A percentile compares a stretch with the other conserved stretches of the same genome.
Evolutionary conservation across 2,329 filamentous ascomycete species (phyloP).

Genomic region (Plenodomus tracheiphilus): DNA sequence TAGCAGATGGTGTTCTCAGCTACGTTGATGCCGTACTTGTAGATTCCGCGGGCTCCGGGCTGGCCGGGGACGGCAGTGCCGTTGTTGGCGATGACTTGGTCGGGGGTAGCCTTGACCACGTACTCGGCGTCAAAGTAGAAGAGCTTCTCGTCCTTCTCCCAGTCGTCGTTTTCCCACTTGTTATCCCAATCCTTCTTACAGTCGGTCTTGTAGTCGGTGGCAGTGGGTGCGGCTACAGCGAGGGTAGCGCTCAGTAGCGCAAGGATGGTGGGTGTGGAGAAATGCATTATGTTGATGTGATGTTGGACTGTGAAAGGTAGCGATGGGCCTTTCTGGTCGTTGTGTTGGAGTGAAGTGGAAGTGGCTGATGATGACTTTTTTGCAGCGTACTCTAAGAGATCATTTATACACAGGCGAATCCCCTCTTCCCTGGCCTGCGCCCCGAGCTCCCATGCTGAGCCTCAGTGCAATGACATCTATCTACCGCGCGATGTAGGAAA

Average conservation of each 20-base stretch:
- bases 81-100: conserved; percentile 54
- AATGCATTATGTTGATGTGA: conserved; percentile 20
- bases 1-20: conserved; percentile 50
- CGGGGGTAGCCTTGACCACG: conserved; percentile 53
- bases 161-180: conserved; percentile 26
- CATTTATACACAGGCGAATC: conserved; percentile 22
- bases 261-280: conserved; percentile 22
- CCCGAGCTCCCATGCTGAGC: conserved; percentile 1
- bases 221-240: conserved; percentile 24
- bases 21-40: conserved; percentile 59
- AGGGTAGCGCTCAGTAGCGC: conserved; percentile 23
- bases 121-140: conserved; percentile 56
- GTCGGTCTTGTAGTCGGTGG: conserved; percentile 15
- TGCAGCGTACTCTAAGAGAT: background rate
- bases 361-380: conserved; percentile 8
- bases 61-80: conserved; percentile 47
- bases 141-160: conserved; percentile 28
- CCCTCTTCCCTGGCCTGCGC: conserved; percentile 1
- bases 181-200: conserved; percentile 27
- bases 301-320: background rate
- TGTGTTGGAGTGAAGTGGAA: background rate
- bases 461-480: conserved; percentile 21
- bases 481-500: conserved; percentile 3
- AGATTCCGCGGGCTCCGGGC: conserved; percentile 52
- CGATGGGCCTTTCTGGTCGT: background rate